Evolutionary conservation across 345 rosid species (phyloP).

Genomic region (Firmiana major): DNA sequence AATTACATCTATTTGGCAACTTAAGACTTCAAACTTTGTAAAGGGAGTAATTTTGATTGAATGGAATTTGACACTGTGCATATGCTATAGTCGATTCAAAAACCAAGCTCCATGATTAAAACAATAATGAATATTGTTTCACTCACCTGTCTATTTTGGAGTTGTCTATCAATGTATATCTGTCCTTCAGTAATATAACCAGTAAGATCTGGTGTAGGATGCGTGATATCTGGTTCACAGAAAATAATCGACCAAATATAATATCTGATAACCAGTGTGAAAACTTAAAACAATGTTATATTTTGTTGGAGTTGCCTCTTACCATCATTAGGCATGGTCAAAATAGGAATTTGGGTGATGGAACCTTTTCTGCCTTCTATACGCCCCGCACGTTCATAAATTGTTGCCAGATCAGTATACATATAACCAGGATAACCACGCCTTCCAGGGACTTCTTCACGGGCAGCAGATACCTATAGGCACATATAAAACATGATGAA

Average conservation of each 20-base stretch:
- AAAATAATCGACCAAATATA: conserved; percentile 1
- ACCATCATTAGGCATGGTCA: conserved; percentile 99
- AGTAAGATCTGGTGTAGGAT: conserved; percentile 98
- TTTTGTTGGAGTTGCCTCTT: conserved; percentile 1
- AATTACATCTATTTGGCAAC: not conserved
- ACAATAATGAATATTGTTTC: not conserved
- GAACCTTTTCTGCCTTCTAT: conserved; percentile 98
- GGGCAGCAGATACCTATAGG: conserved; percentile 92
- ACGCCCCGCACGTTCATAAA: conserved; percentile 93
- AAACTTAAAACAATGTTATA: conserved; percentile 5
- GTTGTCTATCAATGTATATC: conserved; percentile 82
- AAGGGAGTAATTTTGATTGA: not conserved
- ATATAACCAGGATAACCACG: conserved; percentile 99
- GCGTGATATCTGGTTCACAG: conserved; percentile 70
- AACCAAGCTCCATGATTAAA: not conserved
- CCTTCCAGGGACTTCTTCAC: conserved; percentile 99
- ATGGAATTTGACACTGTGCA: not conserved
- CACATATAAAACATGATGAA: not conserved
- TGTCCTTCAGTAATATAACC: conserved; percentile 98
- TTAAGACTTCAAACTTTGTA: not conserved
- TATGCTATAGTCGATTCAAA: not conserved
- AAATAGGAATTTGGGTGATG: conserved; percentile 93
- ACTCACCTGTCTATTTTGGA: conserved; percentile 66
- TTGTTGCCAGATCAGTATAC: conserved; percentile 98
- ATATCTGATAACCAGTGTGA: not conserved